Conservation (phyloP, 345 rosid species). For the Kernera saxatilis region DNA sequence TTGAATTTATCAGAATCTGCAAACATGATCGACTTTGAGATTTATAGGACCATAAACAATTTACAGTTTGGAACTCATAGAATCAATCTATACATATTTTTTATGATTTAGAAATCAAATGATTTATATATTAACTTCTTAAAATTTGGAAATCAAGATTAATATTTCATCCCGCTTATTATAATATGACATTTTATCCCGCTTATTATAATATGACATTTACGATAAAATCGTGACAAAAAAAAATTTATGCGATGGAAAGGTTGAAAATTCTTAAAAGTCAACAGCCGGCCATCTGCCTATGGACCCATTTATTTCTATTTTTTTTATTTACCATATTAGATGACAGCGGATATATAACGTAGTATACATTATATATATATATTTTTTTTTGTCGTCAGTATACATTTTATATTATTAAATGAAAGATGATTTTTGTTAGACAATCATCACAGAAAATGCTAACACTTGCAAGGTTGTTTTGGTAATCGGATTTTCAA, state of each 20-base stretch:
- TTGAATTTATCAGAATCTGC: too few relatives aligned
- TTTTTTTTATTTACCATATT: neutral
- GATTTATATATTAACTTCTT: too few relatives aligned
- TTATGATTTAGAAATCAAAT: too few relatives aligned
- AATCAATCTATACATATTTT: too few relatives aligned
- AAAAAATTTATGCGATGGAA: neutral
- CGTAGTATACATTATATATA: neutral
- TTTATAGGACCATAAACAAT: too few relatives aligned
- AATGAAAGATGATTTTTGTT: neutral
- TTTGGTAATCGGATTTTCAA: neutral
- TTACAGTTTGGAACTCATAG: too few relatives aligned
- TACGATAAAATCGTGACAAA: neutral
- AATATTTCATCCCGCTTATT: too few relatives aligned
- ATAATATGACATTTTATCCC: neutral
- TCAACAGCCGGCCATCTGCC: conserved; percentile 3
- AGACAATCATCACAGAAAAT: neutral
- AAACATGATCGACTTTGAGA: too few relatives aligned
- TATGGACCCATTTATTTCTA: neutral
- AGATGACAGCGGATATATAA: neutral
- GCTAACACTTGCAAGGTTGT: neutral
- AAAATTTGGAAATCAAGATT: too few relatives aligned
- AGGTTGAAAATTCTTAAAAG: conserved; percentile 3
- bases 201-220: too few relatives aligned
- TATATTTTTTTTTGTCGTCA: too few relatives aligned
- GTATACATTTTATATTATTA: too few relatives aligned